Conservation (phyloP, 1,139 yeast genomes). For the Debaryomyces fabryi region DNA sequence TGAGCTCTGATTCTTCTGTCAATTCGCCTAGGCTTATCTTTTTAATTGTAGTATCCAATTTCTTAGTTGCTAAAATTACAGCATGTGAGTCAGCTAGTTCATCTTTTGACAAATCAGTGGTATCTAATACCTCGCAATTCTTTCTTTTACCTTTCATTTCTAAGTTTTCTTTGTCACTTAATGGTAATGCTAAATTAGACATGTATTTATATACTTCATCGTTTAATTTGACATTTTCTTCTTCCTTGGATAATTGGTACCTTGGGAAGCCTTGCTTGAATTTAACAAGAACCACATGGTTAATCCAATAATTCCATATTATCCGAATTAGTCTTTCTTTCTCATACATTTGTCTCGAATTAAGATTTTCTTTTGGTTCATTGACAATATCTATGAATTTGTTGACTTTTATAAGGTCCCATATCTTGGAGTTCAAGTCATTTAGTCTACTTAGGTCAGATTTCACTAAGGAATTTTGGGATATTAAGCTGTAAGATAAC, state of each 20-base stretch:
- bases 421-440: constrained; percentile 21
- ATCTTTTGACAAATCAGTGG: constrained; percentile 2
- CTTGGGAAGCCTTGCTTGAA: constrained; percentile 45
- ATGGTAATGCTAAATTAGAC: constrained; percentile 19
- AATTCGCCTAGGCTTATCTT: constrained; percentile 25
- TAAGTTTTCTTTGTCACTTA: constrained; percentile 16
- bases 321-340: constrained; percentile 40
- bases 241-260: constrained; percentile 17
- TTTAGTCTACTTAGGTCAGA: constrained; percentile 15
- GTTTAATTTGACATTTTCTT: constrained; percentile 16
- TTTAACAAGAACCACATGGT: constrained; percentile 34
- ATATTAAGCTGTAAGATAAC: constrained; percentile 22
- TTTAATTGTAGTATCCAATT: constrained; percentile 32
- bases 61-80: constrained; percentile 25
- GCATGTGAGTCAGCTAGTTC: constrained; percentile 19
- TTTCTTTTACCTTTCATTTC: constrained; percentile 12
- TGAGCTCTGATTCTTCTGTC: constrained; percentile 1
- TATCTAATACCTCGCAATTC: constrained; percentile 15
- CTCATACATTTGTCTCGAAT: constrained; percentile 37
- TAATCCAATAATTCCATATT: constrained; percentile 47
- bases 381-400: constrained; percentile 25
- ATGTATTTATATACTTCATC: constrained; percentile 18
- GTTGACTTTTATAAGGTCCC: constrained; percentile 28
- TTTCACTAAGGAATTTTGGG: constrained; percentile 19
- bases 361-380: constrained; percentile 19